These are phyloP conservation scores for Plantago coronopus DNA, from an alignment of 305 asterid species.

Conservation along the genomic window DNA sequence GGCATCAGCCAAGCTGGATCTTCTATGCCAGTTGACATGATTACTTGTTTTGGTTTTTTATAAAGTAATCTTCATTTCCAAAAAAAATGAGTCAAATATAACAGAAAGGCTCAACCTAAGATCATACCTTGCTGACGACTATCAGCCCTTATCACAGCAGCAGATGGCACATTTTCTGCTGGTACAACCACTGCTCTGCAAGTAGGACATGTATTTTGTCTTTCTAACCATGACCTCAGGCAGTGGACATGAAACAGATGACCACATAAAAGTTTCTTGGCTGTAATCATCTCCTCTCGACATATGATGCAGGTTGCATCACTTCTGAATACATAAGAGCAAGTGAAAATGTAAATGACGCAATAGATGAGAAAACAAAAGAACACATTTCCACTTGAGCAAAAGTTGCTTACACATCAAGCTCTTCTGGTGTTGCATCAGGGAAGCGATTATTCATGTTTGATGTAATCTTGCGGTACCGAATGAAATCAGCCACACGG, in stretches of 20 bases:
- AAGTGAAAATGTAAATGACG: constrained; percentile 12
- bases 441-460: constrained; percentile 93
- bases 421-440: constrained; percentile 91
- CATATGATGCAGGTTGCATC: constrained; percentile 94
- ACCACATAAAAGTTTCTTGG: constrained; percentile 84
- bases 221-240: constrained; percentile 95
- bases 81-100: neutral
- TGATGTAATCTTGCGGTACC: constrained; percentile 88
- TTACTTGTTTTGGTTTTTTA: no score
- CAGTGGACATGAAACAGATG: constrained; percentile 96
- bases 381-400: neutral
- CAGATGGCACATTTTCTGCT: constrained; percentile 52
- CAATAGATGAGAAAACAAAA: constrained; percentile 3
- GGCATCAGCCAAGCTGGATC: no score
- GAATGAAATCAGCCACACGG: constrained; percentile 85
- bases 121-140: constrained; percentile 58
- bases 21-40: no score
- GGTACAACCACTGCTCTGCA: constrained; percentile 91
- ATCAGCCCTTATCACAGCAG: constrained; percentile 42
- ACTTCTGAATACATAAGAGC: constrained; percentile 39
- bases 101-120: constrained; percentile 10
- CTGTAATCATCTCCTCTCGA: constrained; percentile 98
- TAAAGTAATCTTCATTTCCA: no score
- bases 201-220: constrained; percentile 95
- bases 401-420: constrained; percentile 49